Evolutionary conservation across 768 basidiomycete species (phyloP).

Genomic region (Ramaria rubella): DNA sequence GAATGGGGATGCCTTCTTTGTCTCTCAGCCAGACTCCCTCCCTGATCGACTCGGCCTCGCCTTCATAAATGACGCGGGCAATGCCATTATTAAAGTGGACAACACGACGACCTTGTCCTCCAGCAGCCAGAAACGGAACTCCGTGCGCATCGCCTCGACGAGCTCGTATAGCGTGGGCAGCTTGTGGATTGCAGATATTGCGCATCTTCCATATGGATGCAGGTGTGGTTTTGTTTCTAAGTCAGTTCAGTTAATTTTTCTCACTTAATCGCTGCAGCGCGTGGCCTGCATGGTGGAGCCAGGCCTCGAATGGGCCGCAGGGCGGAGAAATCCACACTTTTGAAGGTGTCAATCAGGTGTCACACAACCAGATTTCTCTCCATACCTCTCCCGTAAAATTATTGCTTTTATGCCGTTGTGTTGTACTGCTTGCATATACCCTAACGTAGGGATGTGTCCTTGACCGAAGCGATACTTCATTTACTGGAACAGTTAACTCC

Average conservation of each 20-base stretch:
- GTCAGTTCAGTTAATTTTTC: not conserved
- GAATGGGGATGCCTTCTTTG: conserved; percentile 47
- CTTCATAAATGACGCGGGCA: conserved; percentile 15
- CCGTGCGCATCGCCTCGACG: conserved; percentile 54
- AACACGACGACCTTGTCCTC: conserved; percentile 18
- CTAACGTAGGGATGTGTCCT: not conserved
- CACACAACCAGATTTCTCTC: conserved; percentile 63
- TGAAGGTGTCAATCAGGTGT: conserved; percentile 69
- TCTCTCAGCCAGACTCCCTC: conserved; percentile 7
- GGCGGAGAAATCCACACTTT: conserved; percentile 67
- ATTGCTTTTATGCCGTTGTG: not conserved
- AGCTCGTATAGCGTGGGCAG: conserved; percentile 53
- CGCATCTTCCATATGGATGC: conserved; percentile 42
- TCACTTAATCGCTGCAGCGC: conserved; percentile 35
- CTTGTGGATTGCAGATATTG: conserved; percentile 58
- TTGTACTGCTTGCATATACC: not conserved
- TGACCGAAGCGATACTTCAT: not conserved
- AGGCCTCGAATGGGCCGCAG: conserved; percentile 52
- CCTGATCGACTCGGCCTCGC: conserved; percentile 12
- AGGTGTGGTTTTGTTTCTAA: conserved; percentile 16
- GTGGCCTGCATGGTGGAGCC: conserved; percentile 45
- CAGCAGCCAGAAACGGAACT: conserved; percentile 53
- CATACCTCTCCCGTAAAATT: conserved; percentile 51
- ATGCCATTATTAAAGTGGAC: conserved; percentile 21
- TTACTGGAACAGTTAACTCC: conserved; percentile 36